Base-by-base conservation (phyloP, 1,284 basidiomycete species). In the Lignosus rhinocerotis region DNA sequence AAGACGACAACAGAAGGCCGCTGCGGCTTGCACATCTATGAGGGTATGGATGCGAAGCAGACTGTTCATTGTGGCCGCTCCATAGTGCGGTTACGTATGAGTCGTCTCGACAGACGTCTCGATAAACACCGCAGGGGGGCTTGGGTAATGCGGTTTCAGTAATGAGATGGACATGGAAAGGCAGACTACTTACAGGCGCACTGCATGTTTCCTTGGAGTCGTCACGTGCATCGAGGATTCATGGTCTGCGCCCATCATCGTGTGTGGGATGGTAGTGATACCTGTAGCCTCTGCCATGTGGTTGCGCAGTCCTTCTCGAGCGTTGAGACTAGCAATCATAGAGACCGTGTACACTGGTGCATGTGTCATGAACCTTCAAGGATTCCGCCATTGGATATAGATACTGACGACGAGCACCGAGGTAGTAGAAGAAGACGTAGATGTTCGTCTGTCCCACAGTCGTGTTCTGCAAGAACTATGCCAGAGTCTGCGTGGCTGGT, bases 311-410 rank as follows among this genome's bases (percentile, higher is more conserved):
- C 47, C 47, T 36, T 55, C 47, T 12, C 54, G 54, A n/a, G 54
- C 54, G 39, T 55, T 55, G 21, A 55, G 54, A 19, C 47, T 55
- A 17, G 46, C 47, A 39, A 43, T 42, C 54, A 55, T 55, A 2
- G 38, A 55, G 39, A 55, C 30, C 31, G 54, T 21, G 17, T 55
- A 55, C 39, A 50, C 54, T 55, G 53, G 17, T 11, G 14, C 16
- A 6, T 30, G n/a, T 2, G 17, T 16, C 7, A 17, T 31, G 4
- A 14, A 25, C 25, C 25, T 25, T 11, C 6, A 16, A 36, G 4
- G n/a, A n/a, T 6, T n/a, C 11, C 38, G 6, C 25, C 11, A 14
- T 14, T 2, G 31, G 14, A 30, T 36, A 3, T 14, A 17, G 32
- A 33, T 5, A 55, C 47, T n/a, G 12, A 55, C 54, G 8, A n/a